Percentiles rank a stretch among this genome's conserved stretches.
Evolutionary conservation across 2,329 filamentous ascomycete genomes (phyloP).

Genomic region (Phaeosphaeriaceae sp.): DNA sequence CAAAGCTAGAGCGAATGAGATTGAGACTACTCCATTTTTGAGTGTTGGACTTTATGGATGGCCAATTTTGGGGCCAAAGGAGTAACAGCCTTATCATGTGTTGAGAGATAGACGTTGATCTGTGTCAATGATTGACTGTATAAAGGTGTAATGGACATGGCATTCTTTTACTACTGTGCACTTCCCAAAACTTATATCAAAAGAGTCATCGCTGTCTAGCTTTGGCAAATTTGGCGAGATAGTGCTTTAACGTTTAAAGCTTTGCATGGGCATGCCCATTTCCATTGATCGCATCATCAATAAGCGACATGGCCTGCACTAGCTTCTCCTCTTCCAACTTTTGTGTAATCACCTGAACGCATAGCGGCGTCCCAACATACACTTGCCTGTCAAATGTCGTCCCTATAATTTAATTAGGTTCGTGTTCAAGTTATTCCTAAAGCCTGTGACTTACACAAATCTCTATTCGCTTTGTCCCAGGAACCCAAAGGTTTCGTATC

Average conservation of each 20-base stretch:
- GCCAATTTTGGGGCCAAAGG: slow-evolving; percentile 11
- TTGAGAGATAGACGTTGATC: too few relatives aligned
- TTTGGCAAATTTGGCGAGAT: too few relatives aligned
- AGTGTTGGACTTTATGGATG: slow-evolving; percentile 28
- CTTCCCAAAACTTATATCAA: too few relatives aligned
- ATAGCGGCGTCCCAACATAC: slow-evolving; percentile 62
- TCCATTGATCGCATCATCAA: slow-evolving; percentile 55
- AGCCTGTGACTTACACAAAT: slow-evolving; percentile 56
- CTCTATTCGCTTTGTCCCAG: slow-evolving; percentile 67
- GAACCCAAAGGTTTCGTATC: slow-evolving; percentile 52
- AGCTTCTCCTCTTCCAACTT: slow-evolving; percentile 62
- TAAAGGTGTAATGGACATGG: background rate
- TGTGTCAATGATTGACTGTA: background rate
- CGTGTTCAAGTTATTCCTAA: background rate
- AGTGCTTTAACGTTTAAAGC: slow-evolving; percentile 7
- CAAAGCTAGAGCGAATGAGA: slow-evolving; percentile 30
- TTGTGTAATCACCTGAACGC: slow-evolving; percentile 64
- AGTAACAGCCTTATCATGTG: too few relatives aligned
- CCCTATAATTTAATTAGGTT: slow-evolving; percentile 29
- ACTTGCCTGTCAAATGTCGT: slow-evolving; percentile 59
- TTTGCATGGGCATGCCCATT: slow-evolving; percentile 14
- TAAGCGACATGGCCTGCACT: slow-evolving; percentile 59
- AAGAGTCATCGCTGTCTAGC: too few relatives aligned
- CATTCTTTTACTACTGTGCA: too few relatives aligned
- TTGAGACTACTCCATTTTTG: slow-evolving; percentile 28